Evolutionary conservation across 352 stramenopile genomes (phyloP).

Genomic region (Pythium graminicola): DNA sequence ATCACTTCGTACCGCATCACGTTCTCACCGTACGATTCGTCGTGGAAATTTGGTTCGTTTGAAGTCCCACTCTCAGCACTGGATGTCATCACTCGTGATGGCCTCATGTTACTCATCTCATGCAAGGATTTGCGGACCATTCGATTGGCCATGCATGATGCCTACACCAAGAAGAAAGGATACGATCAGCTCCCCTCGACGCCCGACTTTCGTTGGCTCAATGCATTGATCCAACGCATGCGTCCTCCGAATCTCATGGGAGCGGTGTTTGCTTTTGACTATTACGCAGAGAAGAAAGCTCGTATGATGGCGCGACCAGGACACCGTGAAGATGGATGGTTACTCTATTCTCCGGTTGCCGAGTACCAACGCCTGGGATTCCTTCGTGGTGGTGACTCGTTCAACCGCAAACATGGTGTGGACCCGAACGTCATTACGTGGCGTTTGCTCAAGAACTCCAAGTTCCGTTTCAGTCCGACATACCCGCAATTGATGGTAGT

Average conservation of each 20-base stretch:
- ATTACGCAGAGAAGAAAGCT: conserved; percentile 63
- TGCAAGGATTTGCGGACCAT: conserved; percentile 80
- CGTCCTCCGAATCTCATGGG: conserved; percentile 72
- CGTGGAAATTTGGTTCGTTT: conserved; percentile 82
- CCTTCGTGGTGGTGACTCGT: conserved; percentile 32
- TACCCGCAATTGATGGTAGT: conserved; percentile 96
- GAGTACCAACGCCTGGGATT: conserved; percentile 85
- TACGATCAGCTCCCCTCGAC: conserved; percentile 45
- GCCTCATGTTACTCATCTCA: conserved; percentile 71
- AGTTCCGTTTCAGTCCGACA: conserved; percentile 89
- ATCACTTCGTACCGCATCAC: conserved; percentile 82
- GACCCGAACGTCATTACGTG: conserved; percentile 51
- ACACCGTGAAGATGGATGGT: conserved; percentile 73
- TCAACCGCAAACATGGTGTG: conserved; percentile 24
- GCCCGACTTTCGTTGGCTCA: conserved; percentile 52
- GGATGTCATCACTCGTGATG: conserved; percentile 69
- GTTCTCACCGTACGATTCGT: conserved; percentile 81
- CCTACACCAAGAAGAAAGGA: conserved; percentile 76
- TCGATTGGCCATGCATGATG: conserved; percentile 79
- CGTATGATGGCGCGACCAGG: conserved; percentile 16
- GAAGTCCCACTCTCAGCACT: conserved; percentile 75
- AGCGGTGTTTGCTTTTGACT: conserved; percentile 77
- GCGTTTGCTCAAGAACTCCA: conserved; percentile 86
- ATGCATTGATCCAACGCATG: conserved; percentile 73
- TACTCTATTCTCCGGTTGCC: conserved; percentile 72